Evolutionary conservation across 306 rosid genomes (phyloP).

Genomic region (Lotus japonicus): DNA sequence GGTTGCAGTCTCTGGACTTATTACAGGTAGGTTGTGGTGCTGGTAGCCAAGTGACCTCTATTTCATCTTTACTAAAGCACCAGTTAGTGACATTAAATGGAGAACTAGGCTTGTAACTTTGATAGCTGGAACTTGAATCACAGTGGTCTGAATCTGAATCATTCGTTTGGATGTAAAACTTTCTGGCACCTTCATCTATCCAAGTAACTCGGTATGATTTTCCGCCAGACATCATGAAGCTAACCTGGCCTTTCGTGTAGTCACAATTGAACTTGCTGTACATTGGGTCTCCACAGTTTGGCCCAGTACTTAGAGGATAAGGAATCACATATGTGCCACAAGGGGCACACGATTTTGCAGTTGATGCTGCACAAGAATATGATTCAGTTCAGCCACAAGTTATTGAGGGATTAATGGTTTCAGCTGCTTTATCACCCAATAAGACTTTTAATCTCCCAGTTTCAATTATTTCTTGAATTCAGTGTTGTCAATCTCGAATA

Average conservation of each 20-base stretch:
- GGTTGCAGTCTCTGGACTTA: neutral
- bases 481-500: too few relatives aligned
- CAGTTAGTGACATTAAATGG: neutral
- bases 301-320: conserved; percentile 44
- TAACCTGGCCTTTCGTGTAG: neutral
- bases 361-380: conserved; percentile 28
- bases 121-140: neutral
- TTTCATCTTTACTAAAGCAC: neutral
- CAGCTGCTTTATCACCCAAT: too few relatives aligned
- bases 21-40: conserved; percentile 28
- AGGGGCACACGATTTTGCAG: conserved; percentile 18
- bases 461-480: neutral
- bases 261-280: conserved; percentile 29
- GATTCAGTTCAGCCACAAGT: neutral
- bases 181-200: neutral
- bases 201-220: neutral
- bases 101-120: neutral
- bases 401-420: neutral
- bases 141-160: neutral
- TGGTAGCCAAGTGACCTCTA: conserved; percentile 22
- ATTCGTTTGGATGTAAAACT: neutral
- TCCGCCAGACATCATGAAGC: neutral
- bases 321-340: conserved; percentile 44
- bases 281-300: conserved; percentile 39
- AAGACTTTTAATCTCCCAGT: neutral